Percentiles rank a stretch among this genome's conserved stretches.
phyloP scores from a whole-genome alignment of 2,329 filamentous ascomycete species.

The Drechmeria coniospora region DNA sequence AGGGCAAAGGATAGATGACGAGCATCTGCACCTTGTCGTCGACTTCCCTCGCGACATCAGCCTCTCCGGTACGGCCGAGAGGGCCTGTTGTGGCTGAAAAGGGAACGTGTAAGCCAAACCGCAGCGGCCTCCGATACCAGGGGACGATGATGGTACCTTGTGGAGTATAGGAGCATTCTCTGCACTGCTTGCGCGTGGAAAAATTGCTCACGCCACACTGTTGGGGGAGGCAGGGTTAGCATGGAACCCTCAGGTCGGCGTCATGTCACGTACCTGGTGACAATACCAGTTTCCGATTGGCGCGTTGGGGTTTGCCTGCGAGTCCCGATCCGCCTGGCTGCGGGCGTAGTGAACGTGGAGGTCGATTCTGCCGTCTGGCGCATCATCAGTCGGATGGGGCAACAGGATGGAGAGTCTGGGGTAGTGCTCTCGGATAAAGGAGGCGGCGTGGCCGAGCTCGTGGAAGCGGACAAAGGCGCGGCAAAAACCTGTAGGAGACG shows the following conservation, averaged over 20 bases:
- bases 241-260: not conserved
- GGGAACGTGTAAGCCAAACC: not conserved
- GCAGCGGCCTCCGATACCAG: not conserved
- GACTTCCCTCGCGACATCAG: conserved; percentile 32
- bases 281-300: conserved; percentile 20
- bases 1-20: conserved; percentile 55
- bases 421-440: conserved; percentile 27
- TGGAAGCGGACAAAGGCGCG: conserved; percentile 28
- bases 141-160: conserved; percentile 9
- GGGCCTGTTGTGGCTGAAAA: conserved; percentile 13
- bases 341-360: conserved; percentile 26
- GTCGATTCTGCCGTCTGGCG: conserved; percentile 21
- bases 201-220: conserved; percentile 26
- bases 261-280: conserved; percentile 12
- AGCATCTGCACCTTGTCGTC: conserved; percentile 58
- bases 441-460: conserved; percentile 21
- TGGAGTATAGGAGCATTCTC: conserved; percentile 19
- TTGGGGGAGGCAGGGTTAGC: not conserved
- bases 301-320: conserved; percentile 7
- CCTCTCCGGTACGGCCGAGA: conserved; percentile 28
- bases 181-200: conserved; percentile 20
- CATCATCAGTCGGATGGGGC: conserved; percentile 20
- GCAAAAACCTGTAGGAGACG: conserved; percentile 16
- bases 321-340: conserved; percentile 19
- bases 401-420: conserved; percentile 22